A percentile compares a stretch with the other conserved stretches of the same genome.
Evolutionary conservation across 148 eudicot genomes (phyloP).

Genomic region (Persicaria maculosa): DNA sequence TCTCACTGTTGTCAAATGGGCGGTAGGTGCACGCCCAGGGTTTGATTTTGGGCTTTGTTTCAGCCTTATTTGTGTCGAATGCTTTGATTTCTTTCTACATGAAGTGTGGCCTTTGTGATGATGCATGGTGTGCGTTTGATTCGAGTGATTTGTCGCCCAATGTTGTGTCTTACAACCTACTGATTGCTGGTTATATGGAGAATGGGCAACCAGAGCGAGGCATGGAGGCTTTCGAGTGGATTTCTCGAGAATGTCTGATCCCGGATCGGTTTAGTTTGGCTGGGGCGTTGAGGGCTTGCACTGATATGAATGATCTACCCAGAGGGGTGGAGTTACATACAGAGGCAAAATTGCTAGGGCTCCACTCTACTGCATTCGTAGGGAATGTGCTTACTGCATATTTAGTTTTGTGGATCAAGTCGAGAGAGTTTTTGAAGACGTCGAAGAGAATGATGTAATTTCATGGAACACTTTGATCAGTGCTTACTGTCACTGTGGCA

Average conservation of each 20-base stretch:
- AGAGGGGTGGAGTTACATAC: conserved; percentile 39
- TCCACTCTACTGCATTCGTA: conserved; percentile 29
- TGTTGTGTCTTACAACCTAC: conserved; percentile 39
- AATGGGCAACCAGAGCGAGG: conserved; percentile 29
- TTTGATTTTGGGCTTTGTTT: conserved; percentile 23
- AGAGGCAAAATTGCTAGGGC: conserved; percentile 27
- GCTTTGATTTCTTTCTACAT: conserved; percentile 48
- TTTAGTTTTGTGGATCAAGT: conserved; percentile 29
- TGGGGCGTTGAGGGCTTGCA: conserved; percentile 33
- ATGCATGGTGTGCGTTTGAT: conserved; percentile 30
- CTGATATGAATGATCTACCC: conserved; percentile 17
- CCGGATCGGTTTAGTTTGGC: conserved; percentile 40
- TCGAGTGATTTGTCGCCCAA: conserved; percentile 7
- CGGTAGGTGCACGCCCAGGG: conserved; percentile 39
- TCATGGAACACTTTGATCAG: conserved; percentile 52
- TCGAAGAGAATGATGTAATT: conserved; percentile 39
- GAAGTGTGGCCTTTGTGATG: conserved; percentile 34
- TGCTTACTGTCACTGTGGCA: conserved; percentile 27
- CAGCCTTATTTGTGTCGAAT: conserved; percentile 34
- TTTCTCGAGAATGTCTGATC: conserved; percentile 32
- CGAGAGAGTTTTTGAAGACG: conserved; percentile 29
- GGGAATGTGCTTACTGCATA: conserved; percentile 44
- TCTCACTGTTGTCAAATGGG: conserved; percentile 23
- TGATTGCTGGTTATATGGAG: conserved; percentile 50
- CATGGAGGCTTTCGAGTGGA: conserved; percentile 26